These are phyloP conservation scores for Globisporangium polare DNA, from an alignment of 352 stramenopile genomes.

Conservation along the genomic window DNA sequence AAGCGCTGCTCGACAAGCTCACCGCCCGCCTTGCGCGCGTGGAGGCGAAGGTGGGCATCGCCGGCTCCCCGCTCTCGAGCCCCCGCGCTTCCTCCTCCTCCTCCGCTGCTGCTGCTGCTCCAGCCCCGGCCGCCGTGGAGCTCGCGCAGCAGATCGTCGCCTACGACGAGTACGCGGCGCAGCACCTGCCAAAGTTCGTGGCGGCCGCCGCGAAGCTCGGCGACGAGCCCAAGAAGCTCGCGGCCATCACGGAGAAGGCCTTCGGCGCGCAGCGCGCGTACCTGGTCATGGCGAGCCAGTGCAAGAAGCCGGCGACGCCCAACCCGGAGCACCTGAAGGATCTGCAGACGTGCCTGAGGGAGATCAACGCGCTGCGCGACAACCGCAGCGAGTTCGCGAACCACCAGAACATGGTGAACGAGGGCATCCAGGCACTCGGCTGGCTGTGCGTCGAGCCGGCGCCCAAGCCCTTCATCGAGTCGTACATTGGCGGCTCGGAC, in stretches of 20 bases:
- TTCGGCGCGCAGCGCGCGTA: slow-evolving; percentile 91
- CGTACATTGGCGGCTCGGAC: slow-evolving; percentile 92
- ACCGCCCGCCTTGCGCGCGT: slow-evolving; percentile 71
- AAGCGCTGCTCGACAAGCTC: slow-evolving; percentile 78
- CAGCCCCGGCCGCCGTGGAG: slow-evolving; percentile 25
- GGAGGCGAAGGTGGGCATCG: slow-evolving; percentile 75
- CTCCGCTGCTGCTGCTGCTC: slow-evolving; percentile 8
- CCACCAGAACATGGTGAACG: slow-evolving; percentile 88
- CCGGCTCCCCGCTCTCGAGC: slow-evolving; percentile 13
- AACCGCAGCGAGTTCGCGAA: slow-evolving; percentile 82
- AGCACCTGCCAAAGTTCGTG: slow-evolving; percentile 83
- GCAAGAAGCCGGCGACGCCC: slow-evolving; percentile 88
- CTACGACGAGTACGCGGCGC: slow-evolving; percentile 89
- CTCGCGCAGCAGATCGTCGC: slow-evolving; percentile 73
- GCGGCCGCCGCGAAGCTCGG: slow-evolving; percentile 72
- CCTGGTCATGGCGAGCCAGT: slow-evolving; percentile 89
- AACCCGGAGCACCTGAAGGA: slow-evolving; percentile 72
- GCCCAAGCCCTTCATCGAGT: slow-evolving; percentile 94
- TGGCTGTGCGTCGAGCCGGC: slow-evolving; percentile 81
- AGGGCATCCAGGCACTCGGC: slow-evolving; percentile 79
- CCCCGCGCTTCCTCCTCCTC: slow-evolving; percentile 5
- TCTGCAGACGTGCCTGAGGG: slow-evolving; percentile 72
- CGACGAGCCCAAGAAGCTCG: slow-evolving; percentile 77
- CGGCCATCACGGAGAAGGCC: slow-evolving; percentile 78
- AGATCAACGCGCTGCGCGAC: slow-evolving; percentile 74